phyloP scores from a whole-genome alignment of 176 grass and related monocot genomes.

The Oryza officinalis region DNA sequence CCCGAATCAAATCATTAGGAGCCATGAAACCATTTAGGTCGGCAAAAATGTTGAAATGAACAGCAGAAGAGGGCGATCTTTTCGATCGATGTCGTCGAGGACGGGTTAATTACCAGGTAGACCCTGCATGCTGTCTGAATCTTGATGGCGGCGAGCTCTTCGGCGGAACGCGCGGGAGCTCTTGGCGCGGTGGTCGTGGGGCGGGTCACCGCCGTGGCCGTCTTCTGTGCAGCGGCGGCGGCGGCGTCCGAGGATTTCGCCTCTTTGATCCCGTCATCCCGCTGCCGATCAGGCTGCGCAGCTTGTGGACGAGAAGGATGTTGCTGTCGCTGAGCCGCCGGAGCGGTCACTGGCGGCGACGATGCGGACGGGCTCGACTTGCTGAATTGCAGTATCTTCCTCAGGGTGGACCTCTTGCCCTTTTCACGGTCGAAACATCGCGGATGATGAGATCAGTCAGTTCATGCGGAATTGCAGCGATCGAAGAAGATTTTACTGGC shows the following conservation, averaged over 20 bases:
- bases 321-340: not conserved
- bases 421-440: not conserved
- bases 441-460: not conserved
- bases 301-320: not conserved
- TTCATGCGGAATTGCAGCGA: not conserved
- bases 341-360: not conserved
- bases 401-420: constrained; percentile 43
- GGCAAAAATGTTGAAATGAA: not conserved
- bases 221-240: not conserved
- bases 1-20: not conserved
- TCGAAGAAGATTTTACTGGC: not conserved
- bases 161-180: constrained; percentile 24
- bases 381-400: constrained; percentile 68
- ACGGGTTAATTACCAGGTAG: constrained; percentile 46
- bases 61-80: not conserved
- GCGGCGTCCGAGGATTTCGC: not conserved
- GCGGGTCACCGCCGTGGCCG: not conserved
- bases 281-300: constrained; percentile 3
- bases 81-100: not conserved
- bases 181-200: constrained; percentile 9
- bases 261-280: not conserved
- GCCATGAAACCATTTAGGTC: not conserved
- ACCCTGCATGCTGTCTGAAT: constrained; percentile 61
- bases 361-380: constrained; percentile 38
- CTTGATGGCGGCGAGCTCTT: constrained; percentile 58